Conservation (phyloP, 306 rosid species). For the Rosa multiflora region DNA sequence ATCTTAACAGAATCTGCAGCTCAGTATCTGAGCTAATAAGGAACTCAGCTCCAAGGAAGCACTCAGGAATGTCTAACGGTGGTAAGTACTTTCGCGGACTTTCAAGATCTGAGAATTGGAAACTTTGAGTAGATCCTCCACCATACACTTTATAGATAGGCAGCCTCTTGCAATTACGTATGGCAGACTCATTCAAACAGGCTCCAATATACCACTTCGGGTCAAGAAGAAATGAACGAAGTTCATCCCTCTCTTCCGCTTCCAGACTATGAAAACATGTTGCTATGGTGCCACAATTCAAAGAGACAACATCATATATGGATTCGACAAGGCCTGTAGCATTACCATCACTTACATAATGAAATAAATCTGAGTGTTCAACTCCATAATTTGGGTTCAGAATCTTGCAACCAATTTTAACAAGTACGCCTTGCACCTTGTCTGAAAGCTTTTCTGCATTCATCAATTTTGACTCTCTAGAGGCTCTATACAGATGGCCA, state of each 20-base stretch:
- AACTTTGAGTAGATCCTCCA: constrained; percentile 49
- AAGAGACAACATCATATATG: constrained; percentile 49
- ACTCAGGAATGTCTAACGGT: constrained; percentile 71
- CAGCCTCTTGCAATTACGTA: constrained; percentile 63
- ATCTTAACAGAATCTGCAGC: constrained; percentile 71
- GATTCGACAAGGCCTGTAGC: constrained; percentile 73
- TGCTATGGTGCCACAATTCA: constrained; percentile 43
- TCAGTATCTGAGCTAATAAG: constrained; percentile 61
- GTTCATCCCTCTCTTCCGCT: constrained; percentile 69
- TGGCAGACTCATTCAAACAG: constrained; percentile 53
- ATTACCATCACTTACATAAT: constrained; percentile 66
- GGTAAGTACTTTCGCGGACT: constrained; percentile 75
- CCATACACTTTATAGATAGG: constrained; percentile 74
- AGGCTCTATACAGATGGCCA: constrained; percentile 67
- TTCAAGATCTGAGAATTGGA: constrained; percentile 72
- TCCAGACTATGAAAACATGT: constrained; percentile 55
- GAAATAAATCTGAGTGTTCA: constrained; percentile 66
- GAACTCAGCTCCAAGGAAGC: constrained; percentile 73
- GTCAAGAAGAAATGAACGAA: constrained; percentile 80
- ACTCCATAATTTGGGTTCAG: constrained; percentile 57
- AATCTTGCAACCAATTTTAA: constrained; percentile 77
- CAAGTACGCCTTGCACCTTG: constrained; percentile 53
- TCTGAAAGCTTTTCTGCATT: constrained; percentile 61
- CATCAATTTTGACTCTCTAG: constrained; percentile 65
- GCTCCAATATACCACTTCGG: constrained; percentile 86